These are phyloP conservation scores for Akanthomyces lecanii DNA, from an alignment of 2,329 filamentous ascomycete genomes.

Conservation along the genomic window DNA sequence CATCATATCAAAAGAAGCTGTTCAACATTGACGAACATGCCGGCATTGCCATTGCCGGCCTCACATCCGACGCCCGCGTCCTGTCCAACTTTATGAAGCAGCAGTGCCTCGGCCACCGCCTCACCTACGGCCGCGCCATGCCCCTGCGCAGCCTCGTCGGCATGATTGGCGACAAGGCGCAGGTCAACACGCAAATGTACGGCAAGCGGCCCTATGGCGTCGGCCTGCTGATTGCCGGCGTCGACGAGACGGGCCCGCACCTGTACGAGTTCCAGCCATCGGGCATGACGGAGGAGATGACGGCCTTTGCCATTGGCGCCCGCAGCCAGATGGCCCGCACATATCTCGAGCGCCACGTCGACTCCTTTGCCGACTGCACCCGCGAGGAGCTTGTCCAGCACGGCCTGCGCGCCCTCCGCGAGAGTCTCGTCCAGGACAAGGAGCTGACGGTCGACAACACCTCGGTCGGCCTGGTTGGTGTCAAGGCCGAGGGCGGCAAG, in stretches of 20 bases:
- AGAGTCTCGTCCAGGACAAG: constrained; percentile 94
- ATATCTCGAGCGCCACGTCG: constrained; percentile 89
- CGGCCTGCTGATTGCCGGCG: constrained; percentile 84
- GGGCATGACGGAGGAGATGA: constrained; percentile 95
- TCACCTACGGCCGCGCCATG: constrained; percentile 93
- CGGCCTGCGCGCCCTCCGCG: constrained; percentile 86
- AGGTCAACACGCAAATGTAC: constrained; percentile 97
- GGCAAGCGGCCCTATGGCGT: constrained; percentile 95
- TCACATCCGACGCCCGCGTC: constrained; percentile 95
- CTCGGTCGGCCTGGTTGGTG: constrained; percentile 79
- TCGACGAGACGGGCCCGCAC: constrained; percentile 91
- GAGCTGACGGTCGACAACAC: constrained; percentile 97
- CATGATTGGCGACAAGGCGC: constrained; percentile 92
- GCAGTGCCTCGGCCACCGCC: constrained; percentile 90
- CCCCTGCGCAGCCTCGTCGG: constrained; percentile 83
- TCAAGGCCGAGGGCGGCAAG: constrained; percentile 49
- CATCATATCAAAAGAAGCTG: constrained; percentile 99
- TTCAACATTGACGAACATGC: constrained; percentile 95
- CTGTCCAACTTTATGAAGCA: constrained; percentile 99
- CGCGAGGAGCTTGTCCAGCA: constrained; percentile 88
- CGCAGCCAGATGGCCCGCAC: constrained; percentile 96
- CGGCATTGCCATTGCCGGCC: constrained; percentile 90
- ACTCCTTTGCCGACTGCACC: constrained; percentile 70
- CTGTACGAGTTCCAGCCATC: constrained; percentile 97
- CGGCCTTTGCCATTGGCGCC: constrained; percentile 92